Percentiles rank a stretch among this genome's conserved stretches.
Evolutionary conservation across 208 protist species (phyloP).

Genomic region (Leishmania tarentolae): DNA sequence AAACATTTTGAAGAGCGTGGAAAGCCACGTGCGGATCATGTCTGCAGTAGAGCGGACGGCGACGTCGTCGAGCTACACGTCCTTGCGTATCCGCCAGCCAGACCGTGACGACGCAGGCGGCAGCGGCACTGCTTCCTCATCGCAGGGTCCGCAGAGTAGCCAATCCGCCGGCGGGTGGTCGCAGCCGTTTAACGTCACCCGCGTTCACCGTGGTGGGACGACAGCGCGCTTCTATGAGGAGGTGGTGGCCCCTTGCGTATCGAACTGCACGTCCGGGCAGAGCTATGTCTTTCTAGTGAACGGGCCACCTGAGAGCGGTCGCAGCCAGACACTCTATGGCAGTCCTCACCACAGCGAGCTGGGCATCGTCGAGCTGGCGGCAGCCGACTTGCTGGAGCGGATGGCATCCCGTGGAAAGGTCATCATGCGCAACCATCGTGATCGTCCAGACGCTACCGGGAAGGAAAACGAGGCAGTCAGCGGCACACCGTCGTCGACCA

Average conservation of each 20-base stretch:
- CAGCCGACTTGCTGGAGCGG: slow-evolving; percentile 65
- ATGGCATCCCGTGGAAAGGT: slow-evolving; percentile 39
- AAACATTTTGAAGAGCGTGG: slow-evolving; percentile 81
- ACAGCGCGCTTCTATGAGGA: slow-evolving; percentile 78
- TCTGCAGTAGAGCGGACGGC: slow-evolving; percentile 73
- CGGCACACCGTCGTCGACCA: slow-evolving; percentile 10
- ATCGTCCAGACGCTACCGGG: slow-evolving; percentile 15
- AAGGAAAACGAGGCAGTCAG: slow-evolving; percentile 16
- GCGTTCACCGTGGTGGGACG: slow-evolving; percentile 73
- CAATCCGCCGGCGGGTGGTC: slow-evolving; percentile 43
- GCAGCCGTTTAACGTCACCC: slow-evolving; percentile 64
- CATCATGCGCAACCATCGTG: slow-evolving; percentile 37
- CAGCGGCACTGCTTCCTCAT: slow-evolving; percentile 4
- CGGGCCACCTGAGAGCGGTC: slow-evolving; percentile 77
- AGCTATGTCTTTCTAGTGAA: slow-evolving; percentile 85
- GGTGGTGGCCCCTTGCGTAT: slow-evolving; percentile 80
- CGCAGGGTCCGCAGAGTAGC: slow-evolving; percentile 9
- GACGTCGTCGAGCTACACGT: slow-evolving; percentile 73
- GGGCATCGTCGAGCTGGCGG: slow-evolving; percentile 82
- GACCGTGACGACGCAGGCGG: slow-evolving; percentile 12
- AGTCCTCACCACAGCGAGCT: slow-evolving; percentile 78
- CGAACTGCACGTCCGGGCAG: slow-evolving; percentile 77
- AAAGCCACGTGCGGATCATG: slow-evolving; percentile 84
- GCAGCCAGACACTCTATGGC: slow-evolving; percentile 88
- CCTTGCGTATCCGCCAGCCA: slow-evolving; percentile 58